Evolutionary conservation across 164 flowering plant species (phyloP).

Genomic region (Magnolia kwangsiensis): DNA sequence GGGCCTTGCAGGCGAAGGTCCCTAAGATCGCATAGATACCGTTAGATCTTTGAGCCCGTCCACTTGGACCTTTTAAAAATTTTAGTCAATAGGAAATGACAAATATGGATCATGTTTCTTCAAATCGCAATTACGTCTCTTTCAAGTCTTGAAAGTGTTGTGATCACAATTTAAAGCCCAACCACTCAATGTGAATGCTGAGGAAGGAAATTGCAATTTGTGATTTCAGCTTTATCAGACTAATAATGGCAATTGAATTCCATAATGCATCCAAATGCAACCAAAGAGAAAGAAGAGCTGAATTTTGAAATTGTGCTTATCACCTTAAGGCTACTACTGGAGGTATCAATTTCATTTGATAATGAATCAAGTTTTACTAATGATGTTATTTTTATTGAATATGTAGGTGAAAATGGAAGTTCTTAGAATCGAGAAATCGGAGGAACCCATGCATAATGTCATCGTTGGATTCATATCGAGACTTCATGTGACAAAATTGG

Average conservation of each 20-base stretch:
- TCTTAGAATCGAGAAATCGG: constrained; percentile 38
- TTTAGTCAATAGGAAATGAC: too few species aligned
- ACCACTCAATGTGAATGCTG: neutral
- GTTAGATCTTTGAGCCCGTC: too few species aligned
- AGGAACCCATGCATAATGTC: constrained; percentile 42
- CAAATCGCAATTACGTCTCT: neutral
- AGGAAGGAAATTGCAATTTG: neutral
- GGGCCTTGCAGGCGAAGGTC: too few species aligned
- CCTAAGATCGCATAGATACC: too few species aligned
- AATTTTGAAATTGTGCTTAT: neutral
- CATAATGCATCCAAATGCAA: neutral
- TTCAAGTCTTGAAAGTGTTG: neutral
- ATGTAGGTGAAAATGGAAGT: constrained; percentile 47
- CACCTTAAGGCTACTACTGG: neutral
- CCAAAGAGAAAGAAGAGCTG: neutral
- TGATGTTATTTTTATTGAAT: neutral
- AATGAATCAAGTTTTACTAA: neutral
- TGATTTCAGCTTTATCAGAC: neutral
- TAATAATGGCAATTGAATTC: neutral
- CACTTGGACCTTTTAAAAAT: too few species aligned
- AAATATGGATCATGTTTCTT: too few species aligned
- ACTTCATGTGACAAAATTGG: constrained; percentile 49
- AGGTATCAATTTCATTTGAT: neutral
- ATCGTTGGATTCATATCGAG: constrained; percentile 42
- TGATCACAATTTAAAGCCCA: neutral